Evolutionary conservation across 164 flowering plant genomes (phyloP).

Genomic region (Magnolia changhungtana): DNA sequence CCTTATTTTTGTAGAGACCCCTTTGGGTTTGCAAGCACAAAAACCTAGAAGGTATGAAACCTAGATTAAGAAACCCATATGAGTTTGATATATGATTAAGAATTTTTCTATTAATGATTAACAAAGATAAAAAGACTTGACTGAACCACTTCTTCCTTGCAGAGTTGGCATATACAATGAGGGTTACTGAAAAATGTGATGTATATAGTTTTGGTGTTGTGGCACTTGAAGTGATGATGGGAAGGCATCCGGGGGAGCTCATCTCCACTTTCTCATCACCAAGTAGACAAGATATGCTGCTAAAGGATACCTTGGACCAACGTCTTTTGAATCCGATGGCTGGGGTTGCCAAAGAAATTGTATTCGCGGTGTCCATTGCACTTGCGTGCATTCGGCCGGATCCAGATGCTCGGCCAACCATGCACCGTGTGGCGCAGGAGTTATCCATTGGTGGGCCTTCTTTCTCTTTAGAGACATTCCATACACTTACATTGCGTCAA

Average conservation of each 20-base stretch:
- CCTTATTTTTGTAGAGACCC: too few species aligned
- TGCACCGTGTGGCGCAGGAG: neutral
- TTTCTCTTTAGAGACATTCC: neutral
- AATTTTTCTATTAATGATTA: too few species aligned
- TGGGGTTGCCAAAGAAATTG: neutral
- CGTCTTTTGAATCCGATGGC: neutral
- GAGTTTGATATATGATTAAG: too few species aligned
- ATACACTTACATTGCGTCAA: neutral
- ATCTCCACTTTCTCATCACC: conserved; percentile 28
- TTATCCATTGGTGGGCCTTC: neutral
- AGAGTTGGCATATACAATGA: conserved; percentile 60
- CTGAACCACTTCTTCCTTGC: conserved; percentile 1
- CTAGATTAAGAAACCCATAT: too few species aligned
- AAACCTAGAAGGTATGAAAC: too few species aligned
- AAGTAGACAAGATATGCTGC: neutral
- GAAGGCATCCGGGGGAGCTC: conserved; percentile 63
- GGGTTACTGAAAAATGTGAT: conserved; percentile 59
- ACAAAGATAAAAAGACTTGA: too few species aligned
- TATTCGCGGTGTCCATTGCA: neutral
- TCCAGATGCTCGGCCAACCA: conserved; percentile 1
- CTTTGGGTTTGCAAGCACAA: too few species aligned
- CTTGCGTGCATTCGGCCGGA: neutral
- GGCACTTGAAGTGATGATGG: conserved; percentile 61
- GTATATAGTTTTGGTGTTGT: conserved; percentile 77
- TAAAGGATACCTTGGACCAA: conserved; percentile 2